phyloP scores from a whole-genome alignment of 805 yeast genomes.

The Candida cerambycidarum region DNA sequence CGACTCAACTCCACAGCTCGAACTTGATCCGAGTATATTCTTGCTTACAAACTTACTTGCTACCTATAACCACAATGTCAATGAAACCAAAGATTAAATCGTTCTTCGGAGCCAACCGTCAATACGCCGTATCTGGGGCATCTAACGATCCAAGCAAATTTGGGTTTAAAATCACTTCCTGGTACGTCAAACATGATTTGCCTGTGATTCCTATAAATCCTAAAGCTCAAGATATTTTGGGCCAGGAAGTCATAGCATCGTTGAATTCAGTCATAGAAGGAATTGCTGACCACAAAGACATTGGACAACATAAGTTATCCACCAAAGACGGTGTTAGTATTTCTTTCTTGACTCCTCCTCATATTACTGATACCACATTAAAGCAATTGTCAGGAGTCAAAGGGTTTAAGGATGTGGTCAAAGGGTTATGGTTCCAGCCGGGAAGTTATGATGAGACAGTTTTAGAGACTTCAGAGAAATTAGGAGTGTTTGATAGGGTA shows the following conservation, averaged over 20 bases:
- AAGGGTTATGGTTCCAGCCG: constrained; percentile 81
- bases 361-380: constrained; percentile 43
- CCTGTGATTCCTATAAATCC: constrained; percentile 72
- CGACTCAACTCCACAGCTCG: no score
- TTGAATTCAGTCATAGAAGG: constrained; percentile 29
- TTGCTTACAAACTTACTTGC: background rate
- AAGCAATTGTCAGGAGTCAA: constrained; percentile 39
- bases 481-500: constrained; percentile 32
- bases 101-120: constrained; percentile 54
- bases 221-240: constrained; percentile 46
- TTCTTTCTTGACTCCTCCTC: constrained; percentile 77
- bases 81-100: constrained; percentile 36
- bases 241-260: constrained; percentile 35
- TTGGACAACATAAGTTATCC: constrained; percentile 25
- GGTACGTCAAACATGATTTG: constrained; percentile 61
- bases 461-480: constrained; percentile 39
- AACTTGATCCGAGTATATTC: no score
- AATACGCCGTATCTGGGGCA: constrained; percentile 72
- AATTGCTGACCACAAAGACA: constrained; percentile 17
- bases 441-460: constrained; percentile 64
- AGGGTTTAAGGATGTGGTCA: constrained; percentile 39
- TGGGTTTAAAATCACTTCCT: constrained; percentile 65
- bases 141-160: constrained; percentile 61
- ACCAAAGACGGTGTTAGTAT: constrained; percentile 49
- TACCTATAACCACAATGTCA: constrained; percentile 26